Conservation (phyloP, 768 basidiomycete genomes). For the Suillus weaverae region DNA sequence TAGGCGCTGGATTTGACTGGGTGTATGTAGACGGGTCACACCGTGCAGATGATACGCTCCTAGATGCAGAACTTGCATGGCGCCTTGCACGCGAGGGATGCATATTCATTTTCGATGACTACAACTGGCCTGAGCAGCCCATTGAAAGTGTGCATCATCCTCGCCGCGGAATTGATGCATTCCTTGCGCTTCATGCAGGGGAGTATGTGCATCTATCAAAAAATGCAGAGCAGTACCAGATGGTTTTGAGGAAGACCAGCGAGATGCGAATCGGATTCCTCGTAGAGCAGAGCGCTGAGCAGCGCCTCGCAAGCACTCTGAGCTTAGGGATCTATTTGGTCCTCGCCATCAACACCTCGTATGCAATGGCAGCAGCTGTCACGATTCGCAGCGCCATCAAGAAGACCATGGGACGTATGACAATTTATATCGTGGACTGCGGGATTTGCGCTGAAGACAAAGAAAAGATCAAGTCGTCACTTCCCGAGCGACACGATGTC, state of each 20-base stretch:
- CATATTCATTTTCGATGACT: constrained; percentile 59
- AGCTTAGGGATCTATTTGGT: constrained; percentile 52
- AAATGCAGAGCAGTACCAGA: constrained; percentile 44
- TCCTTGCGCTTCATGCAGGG: constrained; percentile 49
- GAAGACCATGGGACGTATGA: constrained; percentile 39
- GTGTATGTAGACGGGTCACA: constrained; percentile 62
- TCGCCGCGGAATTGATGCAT: constrained; percentile 55
- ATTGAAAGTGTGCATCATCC: constrained; percentile 53
- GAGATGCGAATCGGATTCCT: constrained; percentile 56
- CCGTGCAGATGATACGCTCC: constrained; percentile 57
- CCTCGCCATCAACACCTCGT: constrained; percentile 42
- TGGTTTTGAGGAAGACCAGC: constrained; percentile 49
- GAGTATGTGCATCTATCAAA: constrained; percentile 46
- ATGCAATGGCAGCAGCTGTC: constrained; percentile 50
- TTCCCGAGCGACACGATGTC: constrained; percentile 27
- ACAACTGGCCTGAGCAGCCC: constrained; percentile 51
- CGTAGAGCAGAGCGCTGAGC: constrained; percentile 10
- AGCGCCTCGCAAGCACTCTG: constrained; percentile 23
- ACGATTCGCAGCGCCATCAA: constrained; percentile 43
- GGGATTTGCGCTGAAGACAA: constrained; percentile 41
- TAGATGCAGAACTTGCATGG: constrained; percentile 63
- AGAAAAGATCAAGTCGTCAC: constrained; percentile 30
- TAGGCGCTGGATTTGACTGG: constrained; percentile 52
- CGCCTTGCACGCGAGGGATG: constrained; percentile 51
- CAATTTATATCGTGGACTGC: constrained; percentile 51